Evolutionary conservation across 2,329 filamentous ascomycete genomes (phyloP).

Genomic region (Celoporthe dispersa): DNA sequence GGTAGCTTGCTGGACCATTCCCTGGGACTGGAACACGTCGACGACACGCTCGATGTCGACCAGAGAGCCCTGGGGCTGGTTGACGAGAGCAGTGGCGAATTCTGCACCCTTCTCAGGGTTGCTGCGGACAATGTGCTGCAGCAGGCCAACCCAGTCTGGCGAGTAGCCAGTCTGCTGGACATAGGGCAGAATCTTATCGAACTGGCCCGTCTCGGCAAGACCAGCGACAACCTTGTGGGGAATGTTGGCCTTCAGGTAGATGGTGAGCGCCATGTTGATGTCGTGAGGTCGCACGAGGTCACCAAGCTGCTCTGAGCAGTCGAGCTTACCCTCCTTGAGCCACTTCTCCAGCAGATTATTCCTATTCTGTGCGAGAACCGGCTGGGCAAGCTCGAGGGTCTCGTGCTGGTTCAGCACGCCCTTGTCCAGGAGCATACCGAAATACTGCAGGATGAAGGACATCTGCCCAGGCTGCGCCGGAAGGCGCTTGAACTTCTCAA

Average conservation of each 20-base stretch:
- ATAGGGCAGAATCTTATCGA: constrained; percentile 95
- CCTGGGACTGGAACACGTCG: constrained; percentile 97
- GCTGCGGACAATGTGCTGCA: constrained; percentile 89
- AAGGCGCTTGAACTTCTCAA: constrained; percentile 91
- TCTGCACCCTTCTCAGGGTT: constrained; percentile 94
- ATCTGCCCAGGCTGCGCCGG: constrained; percentile 83
- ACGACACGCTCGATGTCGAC: constrained; percentile 94
- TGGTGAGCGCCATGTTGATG: constrained; percentile 80
- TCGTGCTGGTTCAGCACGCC: constrained; percentile 90
- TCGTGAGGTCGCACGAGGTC: constrained; percentile 92
- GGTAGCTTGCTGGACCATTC: constrained; percentile 96
- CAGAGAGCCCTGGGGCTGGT: constrained; percentile 82
- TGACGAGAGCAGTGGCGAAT: constrained; percentile 90
- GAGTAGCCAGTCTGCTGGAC: constrained; percentile 83
- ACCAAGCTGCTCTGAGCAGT: constrained; percentile 94
- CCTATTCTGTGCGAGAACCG: constrained; percentile 89
- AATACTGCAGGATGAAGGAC: constrained; percentile 95
- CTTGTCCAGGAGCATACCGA: constrained; percentile 96
- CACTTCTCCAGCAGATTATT: constrained; percentile 98
- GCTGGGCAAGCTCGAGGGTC: constrained; percentile 89
- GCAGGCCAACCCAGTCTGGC: constrained; percentile 90
- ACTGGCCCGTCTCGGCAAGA: constrained; percentile 93
- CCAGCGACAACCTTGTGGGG: constrained; percentile 94
- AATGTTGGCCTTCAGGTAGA: constrained; percentile 90
- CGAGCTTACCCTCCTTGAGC: constrained; percentile 94